Conservation (phyloP, 176 grass and related monocot genomes). For the Phoenix dactylifera region DNA sequence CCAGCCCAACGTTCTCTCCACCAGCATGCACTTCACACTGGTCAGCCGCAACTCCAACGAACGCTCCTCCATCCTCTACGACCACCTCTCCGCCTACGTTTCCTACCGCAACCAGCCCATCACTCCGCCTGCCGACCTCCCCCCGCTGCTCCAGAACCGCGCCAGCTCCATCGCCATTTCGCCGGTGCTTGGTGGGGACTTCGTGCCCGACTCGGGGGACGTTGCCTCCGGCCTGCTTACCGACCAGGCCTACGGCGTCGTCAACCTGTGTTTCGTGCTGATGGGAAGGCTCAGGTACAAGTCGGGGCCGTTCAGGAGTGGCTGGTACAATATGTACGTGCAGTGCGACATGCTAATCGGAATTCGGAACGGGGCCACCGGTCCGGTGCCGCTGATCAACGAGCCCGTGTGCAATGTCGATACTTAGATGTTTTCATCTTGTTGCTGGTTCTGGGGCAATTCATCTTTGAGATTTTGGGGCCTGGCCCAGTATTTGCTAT, state of each 20-base stretch:
- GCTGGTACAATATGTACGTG: constrained; percentile 51
- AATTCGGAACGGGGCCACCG: constrained; percentile 21
- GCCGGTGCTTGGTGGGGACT: constrained; percentile 27
- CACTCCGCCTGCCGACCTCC: constrained; percentile 37
- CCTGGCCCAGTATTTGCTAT: no score
- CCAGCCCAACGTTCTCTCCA: constrained; percentile 20
- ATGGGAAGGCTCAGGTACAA: constrained; percentile 55
- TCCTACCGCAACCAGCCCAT: constrained; percentile 49
- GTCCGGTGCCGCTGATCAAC: constrained; percentile 45
- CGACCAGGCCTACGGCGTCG: constrained; percentile 38
- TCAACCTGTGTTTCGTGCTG: constrained; percentile 46
- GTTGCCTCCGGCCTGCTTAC: constrained; percentile 27
- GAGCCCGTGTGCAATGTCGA: constrained; percentile 50
- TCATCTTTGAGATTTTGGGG: no score
- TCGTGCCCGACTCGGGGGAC: constrained; percentile 42
- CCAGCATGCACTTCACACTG: constrained; percentile 51
- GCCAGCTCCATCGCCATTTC: constrained; percentile 32
- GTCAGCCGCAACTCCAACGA: constrained; percentile 69
- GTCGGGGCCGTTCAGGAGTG: constrained; percentile 35
- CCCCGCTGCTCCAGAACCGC: constrained; percentile 32
- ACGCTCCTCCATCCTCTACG: constrained; percentile 38
- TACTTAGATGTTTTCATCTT: no score
- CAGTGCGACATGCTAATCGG: constrained; percentile 42
- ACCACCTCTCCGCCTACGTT: constrained; percentile 33
- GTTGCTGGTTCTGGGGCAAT: no score